Conservation (phyloP, 2,329 filamentous ascomycete species). For the Nigrospora sphaerica region DNA sequence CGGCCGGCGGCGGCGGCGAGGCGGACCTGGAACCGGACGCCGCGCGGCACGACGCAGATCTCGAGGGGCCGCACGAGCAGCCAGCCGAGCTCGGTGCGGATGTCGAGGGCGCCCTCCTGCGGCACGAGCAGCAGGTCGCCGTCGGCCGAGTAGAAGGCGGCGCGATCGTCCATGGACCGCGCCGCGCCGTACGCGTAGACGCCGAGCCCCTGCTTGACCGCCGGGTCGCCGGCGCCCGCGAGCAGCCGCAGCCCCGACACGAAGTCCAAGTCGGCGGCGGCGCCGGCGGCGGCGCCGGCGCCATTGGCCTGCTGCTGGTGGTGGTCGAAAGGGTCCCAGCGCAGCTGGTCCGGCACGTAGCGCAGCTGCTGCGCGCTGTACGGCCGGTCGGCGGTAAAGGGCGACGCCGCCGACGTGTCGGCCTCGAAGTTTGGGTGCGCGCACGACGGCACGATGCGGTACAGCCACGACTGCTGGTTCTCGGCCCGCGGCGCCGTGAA, state of each 20-base stretch:
- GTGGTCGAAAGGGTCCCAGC: slow-evolving; percentile 76
- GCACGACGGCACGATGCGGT: slow-evolving; percentile 49
- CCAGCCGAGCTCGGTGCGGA: slow-evolving; percentile 60
- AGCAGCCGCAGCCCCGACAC: slow-evolving; percentile 52
- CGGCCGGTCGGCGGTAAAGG: slow-evolving; percentile 38
- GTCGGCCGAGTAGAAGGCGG: slow-evolving; percentile 71
- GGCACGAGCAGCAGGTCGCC: slow-evolving; percentile 63
- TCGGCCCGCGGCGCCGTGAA: slow-evolving; percentile 53
- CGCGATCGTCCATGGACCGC: slow-evolving; percentile 59
- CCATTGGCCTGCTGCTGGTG: slow-evolving; percentile 38
- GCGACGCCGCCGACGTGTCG: slow-evolving; percentile 20
- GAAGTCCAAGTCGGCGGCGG: slow-evolving; percentile 24
- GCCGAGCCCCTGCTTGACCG: slow-evolving; percentile 62
- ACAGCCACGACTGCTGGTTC: slow-evolving; percentile 55
- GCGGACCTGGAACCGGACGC: slow-evolving; percentile 57
- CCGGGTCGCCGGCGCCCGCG: slow-evolving; percentile 67
- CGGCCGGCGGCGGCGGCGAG: slow-evolving; percentile 26
- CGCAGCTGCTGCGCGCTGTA: slow-evolving; percentile 49
- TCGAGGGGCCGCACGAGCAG: slow-evolving; percentile 60
- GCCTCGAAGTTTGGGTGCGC: slow-evolving; percentile 34
- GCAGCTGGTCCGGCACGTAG: slow-evolving; percentile 74
- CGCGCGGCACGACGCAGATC: slow-evolving; percentile 60
- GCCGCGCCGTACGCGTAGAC: slow-evolving; percentile 68
- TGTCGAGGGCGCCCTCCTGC: slow-evolving; percentile 58
- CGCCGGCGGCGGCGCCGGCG: not conserved